A percentile compares a stretch with the other conserved stretches of the same genome.
Conservation (phyloP, 495 filamentous ascomycete species). For the Ascobolus immersus region DNA sequence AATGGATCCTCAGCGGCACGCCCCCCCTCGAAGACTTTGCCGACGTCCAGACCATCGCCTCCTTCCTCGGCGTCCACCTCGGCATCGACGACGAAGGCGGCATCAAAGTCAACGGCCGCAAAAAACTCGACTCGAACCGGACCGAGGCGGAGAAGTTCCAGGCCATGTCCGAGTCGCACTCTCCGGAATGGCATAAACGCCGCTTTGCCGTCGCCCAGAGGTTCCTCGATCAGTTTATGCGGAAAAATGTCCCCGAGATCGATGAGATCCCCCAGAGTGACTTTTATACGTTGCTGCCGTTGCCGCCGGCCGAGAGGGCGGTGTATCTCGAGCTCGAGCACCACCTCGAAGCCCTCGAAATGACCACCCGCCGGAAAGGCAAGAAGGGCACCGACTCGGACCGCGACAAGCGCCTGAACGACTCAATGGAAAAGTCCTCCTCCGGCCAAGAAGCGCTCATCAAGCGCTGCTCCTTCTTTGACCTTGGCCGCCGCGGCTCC, state of each 20-base stretch:
- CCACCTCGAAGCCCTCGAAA: conserved; percentile 20
- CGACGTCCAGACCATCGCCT: conserved; percentile 34
- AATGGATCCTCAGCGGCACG: conserved; percentile 48
- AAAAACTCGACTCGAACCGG: conserved; percentile 15
- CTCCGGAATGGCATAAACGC: conserved; percentile 26
- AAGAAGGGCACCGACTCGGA: conserved; percentile 19
- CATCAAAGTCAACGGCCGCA: conserved; percentile 17
- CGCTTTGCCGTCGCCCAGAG: conserved; percentile 25
- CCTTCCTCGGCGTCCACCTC: conserved; percentile 28
- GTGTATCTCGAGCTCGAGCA: conserved; percentile 26
- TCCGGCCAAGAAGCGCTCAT: conserved; percentile 23
- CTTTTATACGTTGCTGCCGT: conserved; percentile 18
- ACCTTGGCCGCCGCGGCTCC: conserved; percentile 13
- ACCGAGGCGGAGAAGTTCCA: conserved; percentile 26
- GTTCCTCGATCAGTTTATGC: conserved; percentile 29
- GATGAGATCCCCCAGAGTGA: conserved; percentile 19
- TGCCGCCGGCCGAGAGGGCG: conserved; percentile 20
- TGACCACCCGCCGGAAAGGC: conserved; percentile 17
- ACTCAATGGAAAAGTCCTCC: conserved; percentile 20
- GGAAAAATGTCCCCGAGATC: conserved; percentile 27
- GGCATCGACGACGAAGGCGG: conserved; percentile 25
- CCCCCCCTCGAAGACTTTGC: conserved; percentile 31
- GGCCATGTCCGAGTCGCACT: conserved; percentile 20
- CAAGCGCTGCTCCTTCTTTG: conserved; percentile 23
- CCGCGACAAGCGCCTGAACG: conserved; percentile 19